phyloP scores from a whole-genome alignment of 257 asterid genomes.

The Capsicum baccatum region DNA sequence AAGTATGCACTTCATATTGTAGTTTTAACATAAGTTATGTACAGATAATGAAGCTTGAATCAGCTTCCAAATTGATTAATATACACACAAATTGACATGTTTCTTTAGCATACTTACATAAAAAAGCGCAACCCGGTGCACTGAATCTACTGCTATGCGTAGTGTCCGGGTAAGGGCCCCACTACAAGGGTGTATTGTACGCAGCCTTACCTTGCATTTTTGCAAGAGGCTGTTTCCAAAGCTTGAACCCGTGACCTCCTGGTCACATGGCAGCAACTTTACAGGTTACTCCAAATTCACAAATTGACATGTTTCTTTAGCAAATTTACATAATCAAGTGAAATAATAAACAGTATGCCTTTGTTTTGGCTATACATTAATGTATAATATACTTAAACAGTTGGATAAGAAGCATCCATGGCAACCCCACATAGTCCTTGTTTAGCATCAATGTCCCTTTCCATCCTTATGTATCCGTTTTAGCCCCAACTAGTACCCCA shows the following conservation, averaged over 20 bases:
- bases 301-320: no score
- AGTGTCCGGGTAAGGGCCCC: no score
- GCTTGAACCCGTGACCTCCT: no score
- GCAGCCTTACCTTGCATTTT: no score
- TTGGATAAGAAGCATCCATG: conserved; percentile 57
- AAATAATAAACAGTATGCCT: not conserved
- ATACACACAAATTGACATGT: not conserved
- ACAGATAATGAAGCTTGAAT: no score
- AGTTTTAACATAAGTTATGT: not conserved
- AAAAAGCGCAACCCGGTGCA: no score
- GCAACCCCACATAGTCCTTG: conserved; percentile 41
- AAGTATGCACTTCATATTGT: not conserved
- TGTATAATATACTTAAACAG: conserved; percentile 24
- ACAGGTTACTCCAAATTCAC: no score
- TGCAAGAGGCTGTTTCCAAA: no score
- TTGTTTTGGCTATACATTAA: not conserved
- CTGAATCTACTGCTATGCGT: no score
- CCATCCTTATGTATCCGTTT: conserved; percentile 19
- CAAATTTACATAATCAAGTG: not conserved
- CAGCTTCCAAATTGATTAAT: no score
- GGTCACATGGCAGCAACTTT: no score
- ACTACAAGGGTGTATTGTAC: no score
- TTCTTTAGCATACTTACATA: not conserved
- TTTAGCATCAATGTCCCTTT: conserved; percentile 34
- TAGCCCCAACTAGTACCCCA: not conserved